A percentile compares a stretch with the other conserved stretches of the same genome.
These are phyloP conservation scores for Paraconiothyrium brasiliense DNA, from an alignment of 2,329 filamentous ascomycete species.

Conservation along the genomic window DNA sequence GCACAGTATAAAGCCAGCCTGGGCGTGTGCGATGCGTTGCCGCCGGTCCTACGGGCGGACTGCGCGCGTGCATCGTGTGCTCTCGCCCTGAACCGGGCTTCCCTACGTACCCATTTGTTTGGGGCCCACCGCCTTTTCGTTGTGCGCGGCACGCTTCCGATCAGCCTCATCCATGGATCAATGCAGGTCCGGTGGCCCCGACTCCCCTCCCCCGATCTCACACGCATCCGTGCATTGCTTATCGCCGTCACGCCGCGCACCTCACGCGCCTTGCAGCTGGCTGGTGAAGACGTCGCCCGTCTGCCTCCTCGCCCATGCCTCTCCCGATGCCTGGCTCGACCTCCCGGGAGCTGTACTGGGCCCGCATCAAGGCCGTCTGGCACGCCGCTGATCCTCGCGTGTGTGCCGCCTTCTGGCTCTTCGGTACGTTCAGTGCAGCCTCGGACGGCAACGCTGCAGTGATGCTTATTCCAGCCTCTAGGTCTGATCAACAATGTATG, in stretches of 20 bases:
- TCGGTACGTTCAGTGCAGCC: conserved; percentile 67
- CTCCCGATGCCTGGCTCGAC: conserved; percentile 68
- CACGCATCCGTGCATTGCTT: not conserved
- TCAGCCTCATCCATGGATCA: conserved; percentile 7
- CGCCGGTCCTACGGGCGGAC: not conserved
- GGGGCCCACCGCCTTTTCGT: conserved; percentile 17
- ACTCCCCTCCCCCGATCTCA: not conserved
- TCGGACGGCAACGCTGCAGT: not conserved
- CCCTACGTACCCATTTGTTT: not conserved
- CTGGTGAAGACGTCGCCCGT: not conserved
- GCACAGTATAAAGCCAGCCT: not conserved
- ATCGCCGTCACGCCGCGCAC: not conserved
- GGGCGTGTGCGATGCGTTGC: not conserved
- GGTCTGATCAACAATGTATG: conserved; percentile 91
- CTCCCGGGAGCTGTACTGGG: conserved; percentile 78
- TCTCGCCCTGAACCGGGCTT: not conserved
- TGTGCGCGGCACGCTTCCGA: conserved; percentile 9
- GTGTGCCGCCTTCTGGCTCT: conserved; percentile 87
- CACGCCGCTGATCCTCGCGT: conserved; percentile 75
- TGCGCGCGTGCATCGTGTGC: too few species aligned
- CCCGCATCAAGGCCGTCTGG: conserved; percentile 71
- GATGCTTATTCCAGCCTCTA: conserved; percentile 47
- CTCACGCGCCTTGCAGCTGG: not conserved
- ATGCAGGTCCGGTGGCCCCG: conserved; percentile 4
- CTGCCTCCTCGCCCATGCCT: conserved; percentile 33